Evolutionary conservation across 345 rosid species (phyloP).

Genomic region (Eucalyptus sp.): DNA sequence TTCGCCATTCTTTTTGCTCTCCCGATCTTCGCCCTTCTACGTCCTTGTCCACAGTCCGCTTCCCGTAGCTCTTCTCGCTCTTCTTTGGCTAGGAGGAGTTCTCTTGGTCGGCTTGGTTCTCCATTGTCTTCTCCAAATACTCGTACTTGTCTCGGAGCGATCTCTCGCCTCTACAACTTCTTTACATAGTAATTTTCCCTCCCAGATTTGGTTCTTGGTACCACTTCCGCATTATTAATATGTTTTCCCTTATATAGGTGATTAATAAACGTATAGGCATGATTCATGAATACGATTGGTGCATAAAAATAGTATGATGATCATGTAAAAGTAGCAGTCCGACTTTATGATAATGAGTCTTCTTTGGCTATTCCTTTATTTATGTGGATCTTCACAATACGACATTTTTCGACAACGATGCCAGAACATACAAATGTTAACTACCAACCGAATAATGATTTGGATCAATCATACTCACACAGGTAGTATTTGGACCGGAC

Average conservation of each 20-base stretch:
- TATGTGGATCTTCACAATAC: neutral
- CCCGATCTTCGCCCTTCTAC: neutral
- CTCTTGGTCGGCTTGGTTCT: neutral
- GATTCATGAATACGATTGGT: neutral
- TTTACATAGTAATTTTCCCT: constrained; percentile 7
- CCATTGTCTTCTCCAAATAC: neutral
- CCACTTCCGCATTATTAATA: neutral
- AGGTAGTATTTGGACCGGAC: neutral
- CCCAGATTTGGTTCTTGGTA: neutral
- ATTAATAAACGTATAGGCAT: neutral
- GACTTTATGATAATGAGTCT: neutral
- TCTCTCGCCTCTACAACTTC: constrained; percentile 60
- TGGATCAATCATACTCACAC: neutral
- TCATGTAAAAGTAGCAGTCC: neutral
- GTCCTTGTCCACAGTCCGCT: neutral
- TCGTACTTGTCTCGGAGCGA: constrained; percentile 21
- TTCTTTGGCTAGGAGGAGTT: neutral
- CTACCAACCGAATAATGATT: neutral
- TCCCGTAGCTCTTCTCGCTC: neutral
- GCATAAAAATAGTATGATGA: neutral
- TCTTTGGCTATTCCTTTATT: neutral
- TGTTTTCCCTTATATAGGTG: neutral
- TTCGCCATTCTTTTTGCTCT: neutral
- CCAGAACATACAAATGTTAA: neutral
- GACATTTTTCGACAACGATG: neutral